Evolutionary conservation across 1,284 basidiomycete genomes (phyloP), one percentile per base, ranked within the genome.

Genomic region (Agroathelia rolfsii): DNA sequence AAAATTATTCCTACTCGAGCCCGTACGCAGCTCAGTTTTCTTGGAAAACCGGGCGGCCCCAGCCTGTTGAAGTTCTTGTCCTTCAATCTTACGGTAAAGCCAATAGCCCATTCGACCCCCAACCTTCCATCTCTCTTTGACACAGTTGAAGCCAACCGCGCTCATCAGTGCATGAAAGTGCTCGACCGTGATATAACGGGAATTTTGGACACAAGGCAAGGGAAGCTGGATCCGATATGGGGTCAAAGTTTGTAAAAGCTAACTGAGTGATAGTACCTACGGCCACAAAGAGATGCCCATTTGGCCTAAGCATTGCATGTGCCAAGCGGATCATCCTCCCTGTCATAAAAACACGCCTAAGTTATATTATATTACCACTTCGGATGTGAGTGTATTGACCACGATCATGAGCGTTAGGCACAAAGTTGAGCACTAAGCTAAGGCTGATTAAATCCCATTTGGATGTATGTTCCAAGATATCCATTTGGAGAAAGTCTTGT

Each of bases 341-440:
- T 89, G 40, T 7, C 19, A n/a, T n/a, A 32, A 32, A 16, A 10
- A 17, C 40, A 10, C 28, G 23, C 26, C 30, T 16, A 35, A 19
- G 14, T 25, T 15, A 30, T 22, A n/a, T 32, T 13, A 24, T 11
- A 27, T n/a, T n/a, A n/a, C n/a, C n/a, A n/a, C n/a, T n/a, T n/a
- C n/a, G n/a, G 29, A 19, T 9, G 3, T 17, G 21, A 26, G 22
- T 1, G 8, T 3, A 40, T 61, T 34, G 40, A 85, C 87, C 88
- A 74, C 88, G 59, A 35, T 86, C 75, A 33, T 59, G 59, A 0
- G 80, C 60, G 19, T 76, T 69, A n/a, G 83, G 77, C 0, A 88
- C 84, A 50, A 90, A 93, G 48, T 93, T 93, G 3, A 93, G 54
- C 3, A 93, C 88, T 18, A 93, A 58, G 47, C 85, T 89, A 18